These are phyloP conservation scores for Tolypocladium guangdongense DNA, from an alignment of 2,329 filamentous ascomycete genomes.

Conservation along the genomic window DNA sequence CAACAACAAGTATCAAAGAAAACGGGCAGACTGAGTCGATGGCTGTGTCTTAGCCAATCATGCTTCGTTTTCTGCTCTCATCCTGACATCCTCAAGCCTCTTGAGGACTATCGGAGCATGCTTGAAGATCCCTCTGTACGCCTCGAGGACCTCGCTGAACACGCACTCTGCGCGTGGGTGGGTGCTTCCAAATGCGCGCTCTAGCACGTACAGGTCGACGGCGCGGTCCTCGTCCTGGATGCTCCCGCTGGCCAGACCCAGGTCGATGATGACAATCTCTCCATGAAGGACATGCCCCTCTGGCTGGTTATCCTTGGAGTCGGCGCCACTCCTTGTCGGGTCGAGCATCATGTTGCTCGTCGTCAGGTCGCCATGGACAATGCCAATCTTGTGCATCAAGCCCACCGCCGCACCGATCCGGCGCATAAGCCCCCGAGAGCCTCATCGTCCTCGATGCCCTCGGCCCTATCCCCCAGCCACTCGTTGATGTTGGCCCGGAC, in stretches of 20 bases:
- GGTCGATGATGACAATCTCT: constrained; percentile 85
- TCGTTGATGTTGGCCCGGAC: constrained; percentile 60
- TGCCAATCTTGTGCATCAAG: constrained; percentile 67
- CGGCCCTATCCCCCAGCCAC: constrained; percentile 45
- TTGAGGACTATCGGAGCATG: constrained; percentile 64
- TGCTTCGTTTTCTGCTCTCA: constrained; percentile 92
- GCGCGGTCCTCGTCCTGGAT: constrained; percentile 83
- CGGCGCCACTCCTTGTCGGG: constrained; percentile 11
- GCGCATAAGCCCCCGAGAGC: constrained; percentile 52
- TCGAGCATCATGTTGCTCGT: constrained; percentile 92
- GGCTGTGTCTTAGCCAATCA: constrained; percentile 58
- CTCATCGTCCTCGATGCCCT: constrained; percentile 29
- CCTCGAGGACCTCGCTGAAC: constrained; percentile 62
- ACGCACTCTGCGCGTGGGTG: constrained; percentile 76
- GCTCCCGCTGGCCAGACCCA: constrained; percentile 77
- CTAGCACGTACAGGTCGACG: constrained; percentile 91
- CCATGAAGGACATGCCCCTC: constrained; percentile 38
- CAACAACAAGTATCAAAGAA: background rate
- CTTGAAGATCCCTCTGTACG: constrained; percentile 66
- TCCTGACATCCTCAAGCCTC: constrained; percentile 80
- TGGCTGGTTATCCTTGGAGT: constrained; percentile 10
- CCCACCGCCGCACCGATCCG: constrained; percentile 64
- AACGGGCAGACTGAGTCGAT: background rate
- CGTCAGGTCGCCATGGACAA: constrained; percentile 91
- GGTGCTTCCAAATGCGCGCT: constrained; percentile 88